These are phyloP conservation scores for Kockiozyma suomiensis DNA, from an alignment of 805 yeast genomes.

Conservation along the genomic window DNA sequence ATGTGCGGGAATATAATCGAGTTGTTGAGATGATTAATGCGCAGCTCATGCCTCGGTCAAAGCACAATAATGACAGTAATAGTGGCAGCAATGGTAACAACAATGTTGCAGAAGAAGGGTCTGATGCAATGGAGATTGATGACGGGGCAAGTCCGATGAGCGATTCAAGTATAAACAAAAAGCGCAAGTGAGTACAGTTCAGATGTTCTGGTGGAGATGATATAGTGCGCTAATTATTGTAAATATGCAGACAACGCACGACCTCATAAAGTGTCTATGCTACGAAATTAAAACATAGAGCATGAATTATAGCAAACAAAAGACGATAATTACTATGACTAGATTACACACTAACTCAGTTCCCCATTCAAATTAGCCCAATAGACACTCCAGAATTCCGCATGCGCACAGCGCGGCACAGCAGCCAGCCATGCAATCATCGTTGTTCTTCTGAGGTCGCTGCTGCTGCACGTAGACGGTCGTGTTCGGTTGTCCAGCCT, in stretches of 20 bases:
- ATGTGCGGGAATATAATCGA: constrained; percentile 26
- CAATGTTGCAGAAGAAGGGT: constrained; percentile 27
- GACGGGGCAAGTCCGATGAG: constrained; percentile 34
- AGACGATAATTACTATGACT: constrained; percentile 27
- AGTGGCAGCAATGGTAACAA: not conserved
- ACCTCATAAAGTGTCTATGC: not conserved
- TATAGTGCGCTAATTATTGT: too few species aligned
- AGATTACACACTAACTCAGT: not conserved
- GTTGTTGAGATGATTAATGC: constrained; percentile 20
- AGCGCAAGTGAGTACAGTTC: constrained; percentile 27
- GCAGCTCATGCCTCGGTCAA: constrained; percentile 11
- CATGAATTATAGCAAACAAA: constrained; percentile 2
- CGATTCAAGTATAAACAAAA: constrained; percentile 26
- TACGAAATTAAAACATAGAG: not conserved
- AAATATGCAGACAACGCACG: constrained; percentile 5
- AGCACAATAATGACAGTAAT: not conserved
- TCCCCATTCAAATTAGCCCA: constrained; percentile 1
- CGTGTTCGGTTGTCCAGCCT: not conserved
- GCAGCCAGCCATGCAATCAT: constrained; percentile 31
- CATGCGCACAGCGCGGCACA: constrained; percentile 37
- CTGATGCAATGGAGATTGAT: constrained; percentile 37
- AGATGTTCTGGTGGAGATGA: too few species aligned
- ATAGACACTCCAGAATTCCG: constrained; percentile 32
- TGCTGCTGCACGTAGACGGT: constrained; percentile 27
- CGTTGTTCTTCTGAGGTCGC: constrained; percentile 13